Evolutionary conservation across 1,139 yeast species (phyloP).

Genomic region (Zygoascus sp.): DNA sequence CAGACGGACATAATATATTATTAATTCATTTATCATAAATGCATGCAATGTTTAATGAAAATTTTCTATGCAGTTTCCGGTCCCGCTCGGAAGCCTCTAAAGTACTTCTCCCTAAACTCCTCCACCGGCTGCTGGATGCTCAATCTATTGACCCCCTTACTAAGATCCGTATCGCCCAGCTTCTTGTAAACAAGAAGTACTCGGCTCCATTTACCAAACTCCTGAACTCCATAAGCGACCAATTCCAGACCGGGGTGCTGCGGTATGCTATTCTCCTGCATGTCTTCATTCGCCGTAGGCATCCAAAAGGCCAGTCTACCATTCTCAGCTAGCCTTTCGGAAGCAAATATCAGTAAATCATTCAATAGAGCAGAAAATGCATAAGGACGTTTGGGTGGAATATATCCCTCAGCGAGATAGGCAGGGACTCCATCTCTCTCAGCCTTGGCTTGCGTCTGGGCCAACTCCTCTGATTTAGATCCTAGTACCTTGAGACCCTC

Average conservation of each 20-base stretch:
- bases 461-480: conserved; percentile 60
- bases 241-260: conserved; percentile 70
- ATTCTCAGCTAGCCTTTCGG: conserved; percentile 60
- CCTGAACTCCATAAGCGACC: conserved; percentile 74
- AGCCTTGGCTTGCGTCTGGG: conserved; percentile 56
- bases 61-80: conserved; percentile 1
- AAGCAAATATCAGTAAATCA: conserved; percentile 70
- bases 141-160: conserved; percentile 54
- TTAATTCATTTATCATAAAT: neutral
- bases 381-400: conserved; percentile 91
- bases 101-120: conserved; percentile 76
- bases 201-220: conserved; percentile 86
- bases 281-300: conserved; percentile 94
- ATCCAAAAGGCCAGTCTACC: conserved; percentile 95
- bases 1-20: too few relatives aligned
- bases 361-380: conserved; percentile 70
- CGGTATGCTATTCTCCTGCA: conserved; percentile 66
- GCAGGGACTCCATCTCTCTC: conserved; percentile 77
- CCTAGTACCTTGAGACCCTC: conserved; percentile 95
- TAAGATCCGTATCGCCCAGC: conserved; percentile 24
- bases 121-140: conserved; percentile 39
- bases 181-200: conserved; percentile 68
- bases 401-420: conserved; percentile 71
- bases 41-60: neutral
- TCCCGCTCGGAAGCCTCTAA: conserved; percentile 48